Conservation (phyloP, 352 stramenopile genomes). For the Hyaloperonospora arabidopsidis region DNA sequence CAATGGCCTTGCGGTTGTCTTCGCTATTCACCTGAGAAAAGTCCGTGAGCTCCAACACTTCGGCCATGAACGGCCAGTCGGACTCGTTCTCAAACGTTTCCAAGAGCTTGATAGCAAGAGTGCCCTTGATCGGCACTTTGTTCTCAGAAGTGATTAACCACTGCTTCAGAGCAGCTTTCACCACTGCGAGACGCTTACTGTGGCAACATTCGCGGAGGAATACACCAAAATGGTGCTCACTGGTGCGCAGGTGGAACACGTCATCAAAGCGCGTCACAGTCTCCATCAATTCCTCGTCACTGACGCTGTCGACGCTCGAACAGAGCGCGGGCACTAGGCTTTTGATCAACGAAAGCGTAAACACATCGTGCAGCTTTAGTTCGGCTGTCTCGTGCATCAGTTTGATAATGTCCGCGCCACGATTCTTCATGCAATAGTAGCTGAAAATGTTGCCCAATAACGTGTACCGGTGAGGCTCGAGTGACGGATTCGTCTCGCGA, state of each 20-base stretch:
- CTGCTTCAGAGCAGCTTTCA: constrained; percentile 28
- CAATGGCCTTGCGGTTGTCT: constrained; percentile 23
- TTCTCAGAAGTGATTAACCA: constrained; percentile 19
- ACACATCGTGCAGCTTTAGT: constrained; percentile 24
- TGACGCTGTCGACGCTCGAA: constrained; percentile 23
- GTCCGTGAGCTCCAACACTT: constrained; percentile 31
- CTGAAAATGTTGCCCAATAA: constrained; percentile 39
- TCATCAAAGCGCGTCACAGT: constrained; percentile 23
- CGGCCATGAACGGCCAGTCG: constrained; percentile 28
- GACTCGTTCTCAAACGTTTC: constrained; percentile 24
- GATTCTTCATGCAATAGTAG: constrained; percentile 36
- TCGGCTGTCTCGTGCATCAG: constrained; percentile 33
- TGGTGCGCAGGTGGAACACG: constrained; percentile 32
- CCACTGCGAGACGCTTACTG: constrained; percentile 21
- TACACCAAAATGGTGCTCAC: constrained; percentile 28
- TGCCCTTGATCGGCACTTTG: constrained; percentile 23
- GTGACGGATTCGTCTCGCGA: constrained; percentile 19
- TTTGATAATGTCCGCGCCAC: constrained; percentile 24
- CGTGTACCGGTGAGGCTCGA: constrained; percentile 24
- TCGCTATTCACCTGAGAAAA: constrained; percentile 17
- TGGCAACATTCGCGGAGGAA: constrained; percentile 40
- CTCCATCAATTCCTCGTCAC: constrained; percentile 32
- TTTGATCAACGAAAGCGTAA: constrained; percentile 32
- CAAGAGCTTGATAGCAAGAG: constrained; percentile 21
- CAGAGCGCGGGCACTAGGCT: constrained; percentile 35